Conservation (phyloP, 2,329 filamentous ascomycete species). For the Fusarium sulawesiense region DNA sequence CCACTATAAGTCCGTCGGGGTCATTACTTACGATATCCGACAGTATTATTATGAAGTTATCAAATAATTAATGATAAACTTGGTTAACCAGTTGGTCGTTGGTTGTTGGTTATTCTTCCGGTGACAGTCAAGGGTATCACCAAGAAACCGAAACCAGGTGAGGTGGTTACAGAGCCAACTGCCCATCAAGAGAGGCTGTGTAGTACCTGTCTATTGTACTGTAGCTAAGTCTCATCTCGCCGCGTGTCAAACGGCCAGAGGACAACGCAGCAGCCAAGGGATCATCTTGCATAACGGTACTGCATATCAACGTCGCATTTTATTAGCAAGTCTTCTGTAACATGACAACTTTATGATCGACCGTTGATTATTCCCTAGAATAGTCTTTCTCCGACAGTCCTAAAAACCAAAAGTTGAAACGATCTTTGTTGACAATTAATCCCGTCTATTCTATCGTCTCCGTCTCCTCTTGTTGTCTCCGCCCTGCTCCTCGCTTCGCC, state of each 20-base stretch:
- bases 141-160: not conserved
- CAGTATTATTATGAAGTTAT: not conserved
- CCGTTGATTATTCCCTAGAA: constrained; percentile 27
- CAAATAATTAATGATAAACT: too few relatives aligned
- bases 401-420: not conserved
- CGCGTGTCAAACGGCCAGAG: constrained; percentile 36
- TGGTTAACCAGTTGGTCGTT: not conserved
- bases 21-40: not conserved
- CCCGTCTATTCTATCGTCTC: not conserved
- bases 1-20: not conserved
- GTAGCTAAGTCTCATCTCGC: not conserved
- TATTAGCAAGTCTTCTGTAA: not conserved
- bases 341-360: constrained; percentile 23
- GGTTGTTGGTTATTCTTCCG: constrained; percentile 8
- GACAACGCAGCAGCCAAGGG: constrained; percentile 16
- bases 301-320: constrained; percentile 31
- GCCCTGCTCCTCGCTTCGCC: constrained; percentile 10
- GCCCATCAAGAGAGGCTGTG: constrained; percentile 26
- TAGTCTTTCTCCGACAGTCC: not conserved
- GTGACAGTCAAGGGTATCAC: constrained; percentile 18
- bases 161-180: constrained; percentile 10
- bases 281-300: constrained; percentile 25
- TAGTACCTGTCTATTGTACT: not conserved
- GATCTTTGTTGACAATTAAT: constrained; percentile 2
- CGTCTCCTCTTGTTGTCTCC: not conserved